Evolutionary conservation across 306 rosid genomes (phyloP), one percentile per base, ranked within the genome.

Genomic region (Cyclanthera cordifolia): DNA sequence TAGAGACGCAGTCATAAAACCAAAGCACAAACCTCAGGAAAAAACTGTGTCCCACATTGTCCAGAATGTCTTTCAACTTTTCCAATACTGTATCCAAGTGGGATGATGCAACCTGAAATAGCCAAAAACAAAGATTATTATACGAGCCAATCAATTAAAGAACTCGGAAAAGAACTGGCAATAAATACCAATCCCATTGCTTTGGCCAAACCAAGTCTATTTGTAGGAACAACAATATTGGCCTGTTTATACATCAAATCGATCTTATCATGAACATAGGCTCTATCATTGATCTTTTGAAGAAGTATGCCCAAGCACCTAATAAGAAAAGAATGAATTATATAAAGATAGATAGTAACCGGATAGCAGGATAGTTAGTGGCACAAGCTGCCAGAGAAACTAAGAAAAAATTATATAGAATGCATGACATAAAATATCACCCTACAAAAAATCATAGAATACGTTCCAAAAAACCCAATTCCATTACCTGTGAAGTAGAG

Each of bases 1-100:
- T 73, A 17, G 15, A 34, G 34, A 34, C 32, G 27, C 46, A 52
- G 58, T 28, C 43, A 73, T 78, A 52, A 80, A 14, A 53, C 70
- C 79, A 78, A 55, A 67, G 75, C 61, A 82, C 53, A 69, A 81
- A 92, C 98, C 98, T 92, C 71, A 79, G 87, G 73, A 92, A 83
- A 74, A 92, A 74, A 76, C 81, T 87, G 20, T 85, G 95, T 72
- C 89, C 98, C 80, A 89, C 89, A 83, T 77, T 89, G 79, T 92
- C 96, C 74, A 92, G 80, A 83, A 89, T 87, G 71, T 82, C 84
- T 81, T 92, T 92, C 80, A 92, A 89, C 87, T 89, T 92, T 79
- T 84, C 98, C 85, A 92, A 77, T 63, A 92, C 98, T 15, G 98
- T 87, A 80, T 92, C 98, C 83, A 92, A 83, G 84, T 92, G 98